Conservation (phyloP, 2,329 filamentous ascomycete species). For the Ophiocordyceps camponoti-rufipedis region DNA sequence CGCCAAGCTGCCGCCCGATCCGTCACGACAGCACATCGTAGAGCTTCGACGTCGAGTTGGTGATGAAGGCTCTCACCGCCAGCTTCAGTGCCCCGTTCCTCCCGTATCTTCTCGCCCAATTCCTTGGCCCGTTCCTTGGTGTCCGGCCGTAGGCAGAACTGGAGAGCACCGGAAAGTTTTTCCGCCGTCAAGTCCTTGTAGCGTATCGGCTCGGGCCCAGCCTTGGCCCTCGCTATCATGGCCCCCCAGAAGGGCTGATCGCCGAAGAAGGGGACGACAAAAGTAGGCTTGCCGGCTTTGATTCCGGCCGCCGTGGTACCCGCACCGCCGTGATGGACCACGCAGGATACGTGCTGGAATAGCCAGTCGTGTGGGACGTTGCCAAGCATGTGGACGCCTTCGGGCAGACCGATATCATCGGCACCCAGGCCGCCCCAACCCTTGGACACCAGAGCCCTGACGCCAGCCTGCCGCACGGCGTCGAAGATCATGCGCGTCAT, state of each 20-base stretch:
- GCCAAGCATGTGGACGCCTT: conserved; percentile 66
- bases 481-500: conserved; percentile 58
- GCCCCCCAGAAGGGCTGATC: conserved; percentile 73
- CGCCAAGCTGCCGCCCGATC: conserved; percentile 57
- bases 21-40: conserved; percentile 54
- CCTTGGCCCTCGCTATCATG: conserved; percentile 55
- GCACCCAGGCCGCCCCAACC: conserved; percentile 76
- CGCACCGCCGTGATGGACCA: conserved; percentile 77
- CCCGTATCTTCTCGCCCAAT: conserved; percentile 45
- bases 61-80: conserved; percentile 53
- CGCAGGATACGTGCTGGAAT: conserved; percentile 61
- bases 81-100: conserved; percentile 44
- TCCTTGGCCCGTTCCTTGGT: conserved; percentile 36
- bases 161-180: conserved; percentile 46
- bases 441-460: conserved; percentile 69
- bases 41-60: conserved; percentile 45
- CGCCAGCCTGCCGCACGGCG: conserved; percentile 44
- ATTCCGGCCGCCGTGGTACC: conserved; percentile 83
- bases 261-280: conserved; percentile 75
- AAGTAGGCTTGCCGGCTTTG: conserved; percentile 58
- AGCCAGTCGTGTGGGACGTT: conserved; percentile 84
- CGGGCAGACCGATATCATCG: conserved; percentile 49
- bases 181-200: conserved; percentile 49
- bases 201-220: conserved; percentile 52
- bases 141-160: conserved; percentile 37